Evolutionary conservation across 768 basidiomycete genomes (phyloP).

Genomic region (Phlebiopsis gigantea): DNA sequence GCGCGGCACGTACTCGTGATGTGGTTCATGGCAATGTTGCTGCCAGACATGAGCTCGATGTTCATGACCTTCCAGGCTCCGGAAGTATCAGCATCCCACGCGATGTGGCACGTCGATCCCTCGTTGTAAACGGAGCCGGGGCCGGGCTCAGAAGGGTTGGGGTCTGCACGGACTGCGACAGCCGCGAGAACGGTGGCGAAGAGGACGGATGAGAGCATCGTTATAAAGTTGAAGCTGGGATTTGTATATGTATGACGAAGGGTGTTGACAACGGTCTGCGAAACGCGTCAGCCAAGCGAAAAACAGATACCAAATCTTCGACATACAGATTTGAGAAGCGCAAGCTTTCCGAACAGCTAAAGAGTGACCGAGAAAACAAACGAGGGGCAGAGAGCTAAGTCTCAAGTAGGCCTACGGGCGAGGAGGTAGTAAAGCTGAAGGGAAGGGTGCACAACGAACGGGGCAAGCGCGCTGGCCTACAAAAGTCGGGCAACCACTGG

Average conservation of each 20-base stretch:
- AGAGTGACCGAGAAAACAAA: neutral
- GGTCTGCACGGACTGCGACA: constrained; percentile 47
- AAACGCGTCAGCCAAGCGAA: neutral
- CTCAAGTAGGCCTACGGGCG: neutral
- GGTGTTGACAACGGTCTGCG: neutral
- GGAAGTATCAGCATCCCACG: constrained; percentile 55
- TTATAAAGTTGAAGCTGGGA: neutral
- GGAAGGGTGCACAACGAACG: neutral
- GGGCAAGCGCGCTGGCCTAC: neutral
- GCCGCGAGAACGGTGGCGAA: constrained; percentile 24
- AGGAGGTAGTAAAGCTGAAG: neutral
- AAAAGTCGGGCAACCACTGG: neutral
- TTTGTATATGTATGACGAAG: neutral
- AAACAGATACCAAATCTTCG: neutral
- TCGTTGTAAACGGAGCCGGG: constrained; percentile 54
- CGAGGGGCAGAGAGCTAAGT: neutral
- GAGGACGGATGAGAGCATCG: constrained; percentile 21
- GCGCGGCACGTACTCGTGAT: constrained; percentile 49
- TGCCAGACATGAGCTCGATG: constrained; percentile 78
- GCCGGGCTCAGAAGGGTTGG: constrained; percentile 52
- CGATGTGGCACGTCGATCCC: constrained; percentile 49
- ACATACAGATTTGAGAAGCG: neutral
- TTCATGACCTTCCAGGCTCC: constrained; percentile 66
- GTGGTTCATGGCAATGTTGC: constrained; percentile 63
- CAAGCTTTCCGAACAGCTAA: constrained; percentile 4